Base-by-base conservation (phyloP, 2,329 filamentous ascomycete species). In the Aspergillus oerlinghausenensis region DNA sequence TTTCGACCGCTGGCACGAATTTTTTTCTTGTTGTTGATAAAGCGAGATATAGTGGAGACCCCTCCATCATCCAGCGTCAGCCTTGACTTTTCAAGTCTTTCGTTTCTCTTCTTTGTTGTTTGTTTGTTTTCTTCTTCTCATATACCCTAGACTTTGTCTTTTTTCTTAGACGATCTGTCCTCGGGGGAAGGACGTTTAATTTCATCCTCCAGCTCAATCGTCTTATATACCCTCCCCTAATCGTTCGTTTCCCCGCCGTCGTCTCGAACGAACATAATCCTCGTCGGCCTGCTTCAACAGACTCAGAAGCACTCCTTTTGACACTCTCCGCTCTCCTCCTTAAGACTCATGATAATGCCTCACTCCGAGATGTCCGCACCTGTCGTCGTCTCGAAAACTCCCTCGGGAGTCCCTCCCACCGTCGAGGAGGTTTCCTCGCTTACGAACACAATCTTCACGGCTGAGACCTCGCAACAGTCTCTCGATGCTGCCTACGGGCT, bases 401-500 rank as follows among this genome's bases (percentile, higher is more conserved):
- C 77, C 47, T 72, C 69, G 49, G 63, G 68, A 51, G 67, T 77
- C 50, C 80, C 85, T 62, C 87, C 88, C 60, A 82, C 85, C 32
- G 76, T 84, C 66, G 84, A 86, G 62, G 89, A 91, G 60, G 77
- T 93, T 60, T 75, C 81, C 59, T 80, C 83, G 55, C 75, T 91
- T 47, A 70, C 92, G 65, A 78, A 84, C 65, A 86, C 82, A 51
- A 83, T 90, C 63, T 90, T 92, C 74, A 83, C 80, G 49, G 84
- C 88, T 42, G 79, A 85, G 68, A 85, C 85, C 3, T 90, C 88
- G 3, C 81, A 85, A 67, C 81, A 83, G 59, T 88, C 88, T 17
- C 82, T 92, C 48, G 85, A 88, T 68, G 84, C 83, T 57, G 79
- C 86, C 19, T 89, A 89, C 70, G 81, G 81, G 45, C 78, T 89